Base-by-base conservation (phyloP, 352 stramenopile species). In the Elongisporangium senticosum region DNA sequence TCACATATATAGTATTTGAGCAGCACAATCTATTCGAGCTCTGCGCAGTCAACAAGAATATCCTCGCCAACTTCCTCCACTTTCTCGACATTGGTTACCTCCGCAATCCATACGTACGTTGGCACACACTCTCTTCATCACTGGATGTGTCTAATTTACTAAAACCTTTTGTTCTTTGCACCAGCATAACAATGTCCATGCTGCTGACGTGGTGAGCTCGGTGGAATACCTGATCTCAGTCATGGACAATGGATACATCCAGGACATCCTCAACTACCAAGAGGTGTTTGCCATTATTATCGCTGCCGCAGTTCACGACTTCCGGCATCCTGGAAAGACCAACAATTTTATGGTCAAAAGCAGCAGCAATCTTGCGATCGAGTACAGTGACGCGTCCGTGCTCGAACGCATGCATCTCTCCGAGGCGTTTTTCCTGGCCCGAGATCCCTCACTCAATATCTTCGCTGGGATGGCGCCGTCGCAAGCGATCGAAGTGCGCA, bases 271-370 rank as follows among this genome's bases (percentile, higher is more conserved):
- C 51, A 93, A 82, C 7, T 86, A 85, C 51, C 81, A 89, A 58
- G 83, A 93, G 56, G 82, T 93, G 22, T 90, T 91, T 56, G 83
- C 83, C 1, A 79, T 79, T 19, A 85, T 93, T 11, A 68, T 96
- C 26, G 85, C 83, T 8, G 87, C 86, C 0, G 86, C 87, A 1
- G 87, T 95, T 49, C 87, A 95, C 55, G 86, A 94, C 39, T 93
- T 95, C 55, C 71, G 80, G 0, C 87, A 96, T 28, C 83, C 84
- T 0, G 87, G 83, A 19, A 93, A 92, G 49, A 92, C 82, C 51
- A 93, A 96, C 67, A 90, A 90, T 59, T 95, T 93, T 26, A 83
- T 93, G 68, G 72, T 93, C 58, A 90, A 91, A 58, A 80, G 72
- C 49, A 73, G 68, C 7, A 87, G 76, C 55, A 81, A 87, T 49